Evolutionary conservation across 441 rosid species (phyloP), one percentile per base, ranked within the genome.

Genomic region (Gossypium aridum): DNA sequence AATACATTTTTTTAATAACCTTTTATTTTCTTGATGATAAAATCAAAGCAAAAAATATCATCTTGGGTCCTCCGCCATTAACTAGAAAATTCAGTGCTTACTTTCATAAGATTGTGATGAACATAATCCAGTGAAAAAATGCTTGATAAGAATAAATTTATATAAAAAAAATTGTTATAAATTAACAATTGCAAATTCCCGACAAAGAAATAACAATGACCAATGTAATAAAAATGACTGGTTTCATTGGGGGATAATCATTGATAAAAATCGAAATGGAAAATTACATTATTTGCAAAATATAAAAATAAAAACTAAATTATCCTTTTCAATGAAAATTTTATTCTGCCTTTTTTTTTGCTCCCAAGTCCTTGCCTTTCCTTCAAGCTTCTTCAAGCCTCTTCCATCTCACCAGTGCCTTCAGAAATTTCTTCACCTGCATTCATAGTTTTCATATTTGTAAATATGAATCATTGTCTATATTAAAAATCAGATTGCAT

Each of bases 361-460:
- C 62, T 56, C 13, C 13, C 3, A 51, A 51, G 7, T n/a, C 12
- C 19, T 39, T 20, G 28, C 31, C 25, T 60, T 64, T 62, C 39
- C 70, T 63, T 45, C 75, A 73, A n/a, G 65, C 73, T 71, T 60
- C 39, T 78, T 45, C 78, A 17, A 80, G 7, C 83, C 82, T 78
- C 83, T 90, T 89, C 96, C 96, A 91, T 74, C 83, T 80, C 78
- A 89, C 91, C 83, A 95, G 75, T 49, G 87, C 80, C 51, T 85
- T 76, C 54, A 95, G 82, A 81, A 95, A 95, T 45, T 84, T 87
- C 92, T 85, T 87, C 13, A 95, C 99, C 93, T 91, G 81, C 70
- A 70, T 9, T 10, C 51, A 8, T 37, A 8, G 7, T 22, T 53
- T 45, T 10, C 56, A 16, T 53, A 3, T 14, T 3, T 8, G 45